Evolutionary conservation across 1,139 yeast genomes (phyloP).

Genomic region (Lodderomyces pseudojiufengensis): DNA sequence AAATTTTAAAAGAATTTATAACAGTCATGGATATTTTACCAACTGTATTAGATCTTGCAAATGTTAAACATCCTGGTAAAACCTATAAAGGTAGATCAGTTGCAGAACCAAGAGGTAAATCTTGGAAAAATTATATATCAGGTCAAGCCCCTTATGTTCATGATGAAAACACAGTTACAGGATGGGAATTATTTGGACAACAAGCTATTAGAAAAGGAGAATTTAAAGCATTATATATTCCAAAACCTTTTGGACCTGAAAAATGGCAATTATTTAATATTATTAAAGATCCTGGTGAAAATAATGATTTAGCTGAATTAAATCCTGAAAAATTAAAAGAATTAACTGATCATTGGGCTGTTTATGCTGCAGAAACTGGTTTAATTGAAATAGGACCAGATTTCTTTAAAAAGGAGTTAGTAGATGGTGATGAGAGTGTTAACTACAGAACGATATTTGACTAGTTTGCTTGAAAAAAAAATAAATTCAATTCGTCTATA

Average conservation of each 20-base stretch:
- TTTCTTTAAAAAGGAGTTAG: constrained; percentile 13
- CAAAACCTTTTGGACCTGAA: constrained; percentile 47
- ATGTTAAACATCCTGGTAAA: constrained; percentile 40
- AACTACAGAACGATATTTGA: constrained; percentile 11
- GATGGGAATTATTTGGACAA: constrained; percentile 58
- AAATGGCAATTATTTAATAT: constrained; percentile 50
- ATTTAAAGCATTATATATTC: constrained; percentile 47
- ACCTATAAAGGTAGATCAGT: constrained; percentile 36
- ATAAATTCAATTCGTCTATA: too few species aligned
- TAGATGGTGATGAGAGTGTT: constrained; percentile 11
- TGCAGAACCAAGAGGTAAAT: constrained; percentile 37
- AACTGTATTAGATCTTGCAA: constrained; percentile 48
- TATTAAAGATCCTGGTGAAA: constrained; percentile 46
- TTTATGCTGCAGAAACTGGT: constrained; percentile 54
- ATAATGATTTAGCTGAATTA: constrained; percentile 32
- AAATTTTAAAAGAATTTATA: constrained; percentile 35
- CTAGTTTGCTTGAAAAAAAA: too few species aligned
- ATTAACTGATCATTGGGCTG: constrained; percentile 46
- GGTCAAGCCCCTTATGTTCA: constrained; percentile 30
- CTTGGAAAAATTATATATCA: constrained; percentile 34
- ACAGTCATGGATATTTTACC: constrained; percentile 61
- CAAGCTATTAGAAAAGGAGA: constrained; percentile 52
- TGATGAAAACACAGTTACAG: constrained; percentile 46
- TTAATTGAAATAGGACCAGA: constrained; percentile 31
- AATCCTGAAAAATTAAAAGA: constrained; percentile 33